Evolutionary conservation across 1,139 yeast genomes (phyloP).

Genomic region (Torulaspora pretoriensis): DNA sequence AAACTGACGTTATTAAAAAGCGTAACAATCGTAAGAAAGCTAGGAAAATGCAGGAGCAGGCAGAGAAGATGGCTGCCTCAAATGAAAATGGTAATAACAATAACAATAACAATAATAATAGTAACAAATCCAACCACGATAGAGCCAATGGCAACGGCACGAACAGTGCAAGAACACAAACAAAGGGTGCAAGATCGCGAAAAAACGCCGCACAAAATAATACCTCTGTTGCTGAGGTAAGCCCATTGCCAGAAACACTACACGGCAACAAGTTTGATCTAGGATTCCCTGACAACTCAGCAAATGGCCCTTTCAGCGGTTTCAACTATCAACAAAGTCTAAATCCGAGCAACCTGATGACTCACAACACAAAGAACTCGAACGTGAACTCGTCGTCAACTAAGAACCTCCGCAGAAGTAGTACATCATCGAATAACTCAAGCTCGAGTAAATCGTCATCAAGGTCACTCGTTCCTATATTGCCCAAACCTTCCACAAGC

Average conservation of each 20-base stretch:
- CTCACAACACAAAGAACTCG: constrained; percentile 20
- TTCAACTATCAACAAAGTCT: constrained; percentile 11
- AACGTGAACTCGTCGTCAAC: constrained; percentile 8
- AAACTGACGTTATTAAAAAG: constrained; percentile 91
- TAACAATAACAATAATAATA: constrained; percentile 7
- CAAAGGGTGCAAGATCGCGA: constrained; percentile 1
- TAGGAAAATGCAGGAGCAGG: constrained; percentile 22
- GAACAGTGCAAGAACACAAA: constrained; percentile 1
- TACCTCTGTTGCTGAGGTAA: neutral
- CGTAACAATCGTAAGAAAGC: constrained; percentile 45
- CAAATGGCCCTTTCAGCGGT: constrained; percentile 1
- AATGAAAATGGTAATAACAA: constrained; percentile 5
- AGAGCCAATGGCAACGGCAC: constrained; percentile 1
- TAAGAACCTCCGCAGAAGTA: constrained; percentile 29
- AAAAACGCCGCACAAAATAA: constrained; percentile 2
- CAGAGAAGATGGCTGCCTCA: constrained; percentile 6
- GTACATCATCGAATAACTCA: constrained; percentile 31
- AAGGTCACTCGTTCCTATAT: constrained; percentile 34
- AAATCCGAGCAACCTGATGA: constrained; percentile 19
- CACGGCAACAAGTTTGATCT: constrained; percentile 5
- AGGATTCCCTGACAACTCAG: constrained; percentile 6
- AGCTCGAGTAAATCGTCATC: constrained; percentile 34
- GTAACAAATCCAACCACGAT: neutral
- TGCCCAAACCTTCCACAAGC: constrained; percentile 34
- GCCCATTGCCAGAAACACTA: neutral